A percentile compares a stretch with the other conserved stretches of the same genome.
Conservation (phyloP, 331 rosid genomes). For the Rhamnella rubrinervis region DNA sequence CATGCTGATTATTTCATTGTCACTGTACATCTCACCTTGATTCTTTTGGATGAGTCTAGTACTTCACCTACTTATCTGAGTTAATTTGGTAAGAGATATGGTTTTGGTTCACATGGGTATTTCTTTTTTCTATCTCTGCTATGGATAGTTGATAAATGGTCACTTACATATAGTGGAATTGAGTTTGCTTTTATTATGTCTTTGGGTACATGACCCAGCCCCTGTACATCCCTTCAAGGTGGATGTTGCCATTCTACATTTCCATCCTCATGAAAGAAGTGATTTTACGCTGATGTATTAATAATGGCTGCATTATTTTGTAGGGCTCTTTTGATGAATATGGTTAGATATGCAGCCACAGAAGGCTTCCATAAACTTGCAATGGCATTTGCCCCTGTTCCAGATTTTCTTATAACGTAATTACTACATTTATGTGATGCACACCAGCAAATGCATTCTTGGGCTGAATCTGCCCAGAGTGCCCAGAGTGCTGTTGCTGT, state of each 20-base stretch:
- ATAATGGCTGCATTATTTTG: slow-evolving; percentile 15
- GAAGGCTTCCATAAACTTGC: slow-evolving; percentile 90
- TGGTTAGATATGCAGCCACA: slow-evolving; percentile 97
- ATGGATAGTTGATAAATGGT: no score
- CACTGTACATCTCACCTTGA: slow-evolving; percentile 13
- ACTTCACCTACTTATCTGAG: no score
- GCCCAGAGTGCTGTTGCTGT: slow-evolving; percentile 99
- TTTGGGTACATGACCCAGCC: no score
- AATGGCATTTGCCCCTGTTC: slow-evolving; percentile 99
- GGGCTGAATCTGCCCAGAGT: slow-evolving; percentile 99
- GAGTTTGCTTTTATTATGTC: no score
- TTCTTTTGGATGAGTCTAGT: no score
- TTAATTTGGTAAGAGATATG: no score
- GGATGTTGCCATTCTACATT: no score
- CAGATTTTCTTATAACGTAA: slow-evolving; percentile 99
- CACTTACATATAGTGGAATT: no score
- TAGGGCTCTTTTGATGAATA: slow-evolving; percentile 83
- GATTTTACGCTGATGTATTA: not conserved
- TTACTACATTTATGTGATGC: slow-evolving; percentile 96
- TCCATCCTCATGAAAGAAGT: no score
- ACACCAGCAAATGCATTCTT: slow-evolving; percentile 97
- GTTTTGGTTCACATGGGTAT: not conserved
- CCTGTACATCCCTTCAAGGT: no score
- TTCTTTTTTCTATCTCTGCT: no score
- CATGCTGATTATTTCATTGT: slow-evolving; percentile 89